These are phyloP conservation scores for Sporobolomyces roseus DNA, from an alignment of 768 basidiomycete species.

Conservation along the genomic window DNA sequence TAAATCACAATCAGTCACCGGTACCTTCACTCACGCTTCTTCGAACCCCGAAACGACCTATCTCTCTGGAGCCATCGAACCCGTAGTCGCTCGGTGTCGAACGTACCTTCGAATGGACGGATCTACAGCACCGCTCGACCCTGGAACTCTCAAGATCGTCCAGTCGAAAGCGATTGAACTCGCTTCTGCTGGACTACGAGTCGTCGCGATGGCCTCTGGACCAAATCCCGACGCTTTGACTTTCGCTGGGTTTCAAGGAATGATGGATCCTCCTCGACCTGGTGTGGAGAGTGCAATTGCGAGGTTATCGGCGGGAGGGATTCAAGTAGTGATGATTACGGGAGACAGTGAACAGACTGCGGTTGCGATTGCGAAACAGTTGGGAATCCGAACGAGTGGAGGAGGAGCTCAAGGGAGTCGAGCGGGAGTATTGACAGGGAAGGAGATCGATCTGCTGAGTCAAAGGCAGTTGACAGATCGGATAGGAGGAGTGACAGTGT, in stretches of 20 bases:
- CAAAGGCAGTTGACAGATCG: conserved; percentile 75
- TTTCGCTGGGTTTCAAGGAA: conserved; percentile 89
- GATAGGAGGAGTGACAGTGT: conserved; percentile 77
- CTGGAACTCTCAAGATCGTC: conserved; percentile 64
- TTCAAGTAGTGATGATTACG: conserved; percentile 98
- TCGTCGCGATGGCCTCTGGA: conserved; percentile 89
- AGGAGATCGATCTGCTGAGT: conserved; percentile 77
- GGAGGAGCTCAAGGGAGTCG: conserved; percentile 40
- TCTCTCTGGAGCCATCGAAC: conserved; percentile 87
- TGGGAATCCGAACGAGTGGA: conserved; percentile 65
- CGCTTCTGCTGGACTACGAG: conserved; percentile 61
- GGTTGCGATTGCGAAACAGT: conserved; percentile 74
- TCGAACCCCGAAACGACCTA: conserved; percentile 71
- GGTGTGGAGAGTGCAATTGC: conserved; percentile 88
- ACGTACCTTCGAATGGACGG: conserved; percentile 85
- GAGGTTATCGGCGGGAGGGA: conserved; percentile 73
- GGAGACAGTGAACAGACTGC: conserved; percentile 92
- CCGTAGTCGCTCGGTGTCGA: conserved; percentile 76
- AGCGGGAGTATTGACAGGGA: conserved; percentile 64
- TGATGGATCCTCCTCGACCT: conserved; percentile 89
- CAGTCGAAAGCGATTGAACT: conserved; percentile 65
- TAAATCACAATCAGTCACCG: conserved; percentile 89
- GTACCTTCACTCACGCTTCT: conserved; percentile 50
- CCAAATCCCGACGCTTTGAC: conserved; percentile 60
- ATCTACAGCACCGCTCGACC: conserved; percentile 76